Evolutionary conservation across 768 basidiomycete species (phyloP).

Genomic region (Mycena floridula): DNA sequence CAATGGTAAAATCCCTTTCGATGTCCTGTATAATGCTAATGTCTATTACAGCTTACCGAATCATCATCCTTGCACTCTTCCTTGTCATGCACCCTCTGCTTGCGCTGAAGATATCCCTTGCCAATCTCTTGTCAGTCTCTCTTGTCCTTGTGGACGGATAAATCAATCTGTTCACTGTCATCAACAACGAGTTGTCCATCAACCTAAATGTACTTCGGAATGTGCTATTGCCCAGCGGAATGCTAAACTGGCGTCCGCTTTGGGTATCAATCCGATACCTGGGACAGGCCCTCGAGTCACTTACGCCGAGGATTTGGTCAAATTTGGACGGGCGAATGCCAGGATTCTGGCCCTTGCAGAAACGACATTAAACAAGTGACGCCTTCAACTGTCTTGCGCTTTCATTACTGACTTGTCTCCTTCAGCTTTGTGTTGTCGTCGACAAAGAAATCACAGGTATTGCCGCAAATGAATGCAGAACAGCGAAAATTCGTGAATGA

Average conservation of each 20-base stretch:
- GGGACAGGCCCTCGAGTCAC: constrained; percentile 34
- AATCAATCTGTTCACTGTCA: constrained; percentile 65
- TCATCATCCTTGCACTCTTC: constrained; percentile 67
- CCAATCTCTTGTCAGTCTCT: constrained; percentile 53
- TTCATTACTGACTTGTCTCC: constrained; percentile 2
- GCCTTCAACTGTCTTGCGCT: constrained; percentile 18
- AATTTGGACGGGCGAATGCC: constrained; percentile 51
- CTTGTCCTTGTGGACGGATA: constrained; percentile 82
- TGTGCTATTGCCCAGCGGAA: constrained; percentile 86
- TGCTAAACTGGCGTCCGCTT: constrained; percentile 80
- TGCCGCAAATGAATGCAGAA: constrained; percentile 77
- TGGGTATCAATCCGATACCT: constrained; percentile 68
- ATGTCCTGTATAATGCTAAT: not conserved
- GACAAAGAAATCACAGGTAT: constrained; percentile 60
- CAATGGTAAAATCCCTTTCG: constrained; percentile 47
- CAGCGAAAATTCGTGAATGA: constrained; percentile 81
- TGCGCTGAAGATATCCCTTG: constrained; percentile 84
- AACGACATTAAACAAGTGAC: constrained; percentile 75
- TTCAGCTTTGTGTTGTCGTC: constrained; percentile 65
- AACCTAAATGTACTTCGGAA: constrained; percentile 74
- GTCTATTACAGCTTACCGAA: constrained; percentile 45
- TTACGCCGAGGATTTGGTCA: constrained; percentile 59
- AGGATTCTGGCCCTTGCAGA: constrained; percentile 74
- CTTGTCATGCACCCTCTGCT: constrained; percentile 84
- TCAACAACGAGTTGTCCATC: constrained; percentile 24